These are phyloP conservation scores for Euryodendron excelsum DNA, from an alignment of 148 eudicot species.

Conservation along the genomic window DNA sequence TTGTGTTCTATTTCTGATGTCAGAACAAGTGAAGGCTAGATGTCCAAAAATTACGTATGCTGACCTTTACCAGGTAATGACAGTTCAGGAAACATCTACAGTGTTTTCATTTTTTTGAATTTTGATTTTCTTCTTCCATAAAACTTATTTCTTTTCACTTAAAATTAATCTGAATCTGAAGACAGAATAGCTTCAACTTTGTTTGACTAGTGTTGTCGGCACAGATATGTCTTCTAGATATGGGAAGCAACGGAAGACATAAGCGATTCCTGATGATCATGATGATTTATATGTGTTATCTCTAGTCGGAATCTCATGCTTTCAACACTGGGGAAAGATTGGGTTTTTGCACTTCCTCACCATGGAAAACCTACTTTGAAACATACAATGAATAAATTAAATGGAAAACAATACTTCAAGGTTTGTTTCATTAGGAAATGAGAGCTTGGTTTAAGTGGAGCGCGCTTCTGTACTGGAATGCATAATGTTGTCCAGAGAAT, in stretches of 20 bases:
- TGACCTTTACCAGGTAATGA: conserved; percentile 81
- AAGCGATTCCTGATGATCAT: too few relatives aligned
- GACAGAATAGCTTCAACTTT: neutral
- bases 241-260: too few relatives aligned
- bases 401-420: too few relatives aligned
- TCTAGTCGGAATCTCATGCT: too few relatives aligned
- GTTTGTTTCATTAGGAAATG: neutral
- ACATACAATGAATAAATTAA: too few relatives aligned
- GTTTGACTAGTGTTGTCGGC: neutral
- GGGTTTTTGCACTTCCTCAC: too few relatives aligned
- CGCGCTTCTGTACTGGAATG: too few relatives aligned
- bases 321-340: too few relatives aligned
- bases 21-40: conserved; percentile 76
- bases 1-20: conserved; percentile 19
- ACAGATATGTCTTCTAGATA: neutral
- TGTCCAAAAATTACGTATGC: conserved; percentile 77
- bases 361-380: too few relatives aligned
- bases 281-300: too few relatives aligned
- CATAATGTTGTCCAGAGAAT: neutral
- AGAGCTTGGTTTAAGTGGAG: neutral
- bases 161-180: neutral
- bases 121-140: neutral
- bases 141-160: neutral
- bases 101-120: neutral
- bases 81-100: neutral